phyloP scores from a whole-genome alignment of 306 rosid species.

The Carpinus fangiana region DNA sequence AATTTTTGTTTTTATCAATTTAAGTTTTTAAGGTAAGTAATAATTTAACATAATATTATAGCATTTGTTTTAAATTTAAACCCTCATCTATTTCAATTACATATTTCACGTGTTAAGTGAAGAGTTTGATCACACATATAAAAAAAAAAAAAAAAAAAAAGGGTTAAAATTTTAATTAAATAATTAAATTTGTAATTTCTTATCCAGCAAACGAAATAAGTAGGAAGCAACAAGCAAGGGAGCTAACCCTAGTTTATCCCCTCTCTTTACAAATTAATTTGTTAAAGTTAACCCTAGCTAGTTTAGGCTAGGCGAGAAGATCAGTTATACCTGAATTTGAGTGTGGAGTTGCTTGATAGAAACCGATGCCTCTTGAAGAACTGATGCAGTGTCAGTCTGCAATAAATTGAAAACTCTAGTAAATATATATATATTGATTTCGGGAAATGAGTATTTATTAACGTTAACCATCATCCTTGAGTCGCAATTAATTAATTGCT shows the following conservation, averaged over 20 bases:
- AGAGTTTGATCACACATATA: too few species aligned
- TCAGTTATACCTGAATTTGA: constrained; percentile 53
- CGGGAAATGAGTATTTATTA: not conserved
- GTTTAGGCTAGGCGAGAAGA: constrained; percentile 2
- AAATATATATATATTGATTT: not conserved
- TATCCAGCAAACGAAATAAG: not conserved
- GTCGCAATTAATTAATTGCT: constrained; percentile 8
- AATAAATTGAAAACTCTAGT: constrained; percentile 15
- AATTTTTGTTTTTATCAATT: too few species aligned
- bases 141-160: too few species aligned
- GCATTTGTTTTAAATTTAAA: too few species aligned
- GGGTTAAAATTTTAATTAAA: too few species aligned
- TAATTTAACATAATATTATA: too few species aligned
- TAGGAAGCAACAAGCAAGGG: not conserved
- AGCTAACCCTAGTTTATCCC: not conserved
- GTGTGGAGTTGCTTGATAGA: constrained; percentile 63
- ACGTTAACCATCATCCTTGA: not conserved
- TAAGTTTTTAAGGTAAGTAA: too few species aligned
- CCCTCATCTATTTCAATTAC: too few species aligned
- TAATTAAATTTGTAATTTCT: too few species aligned
- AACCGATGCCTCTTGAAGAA: constrained; percentile 77
- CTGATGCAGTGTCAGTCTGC: constrained; percentile 82
- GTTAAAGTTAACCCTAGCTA: not conserved
- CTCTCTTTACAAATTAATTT: not conserved
- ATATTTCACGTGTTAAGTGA: too few species aligned